Conservation (phyloP, 768 basidiomycete genomes). For the button mushroom (Agaricus bisporus) region DNA sequence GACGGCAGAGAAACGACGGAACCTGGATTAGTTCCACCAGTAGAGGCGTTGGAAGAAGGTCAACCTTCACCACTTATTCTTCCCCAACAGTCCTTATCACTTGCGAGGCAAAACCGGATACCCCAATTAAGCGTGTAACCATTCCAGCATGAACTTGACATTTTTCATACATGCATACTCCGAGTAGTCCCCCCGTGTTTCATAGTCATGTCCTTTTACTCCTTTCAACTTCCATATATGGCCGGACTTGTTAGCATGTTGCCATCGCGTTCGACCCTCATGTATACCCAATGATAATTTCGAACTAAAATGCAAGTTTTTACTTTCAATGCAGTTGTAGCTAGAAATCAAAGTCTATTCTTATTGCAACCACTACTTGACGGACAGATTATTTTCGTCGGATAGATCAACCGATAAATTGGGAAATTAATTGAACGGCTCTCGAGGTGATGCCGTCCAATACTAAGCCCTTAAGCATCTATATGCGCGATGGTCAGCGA, state of each 20-base stretch:
- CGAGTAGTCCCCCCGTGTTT: conserved; percentile 4
- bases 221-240: neutral
- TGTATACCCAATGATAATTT: neutral
- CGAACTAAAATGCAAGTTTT: neutral
- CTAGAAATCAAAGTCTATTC: too few species aligned
- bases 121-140: conserved; percentile 34
- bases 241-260: neutral
- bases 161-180: conserved; percentile 6
- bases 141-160: neutral
- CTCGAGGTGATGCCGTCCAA: too few species aligned
- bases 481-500: neutral
- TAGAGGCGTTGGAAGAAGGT: conserved; percentile 37
- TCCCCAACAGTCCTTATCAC: conserved; percentile 21
- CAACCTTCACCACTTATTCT: conserved; percentile 22
- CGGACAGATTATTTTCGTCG: too few species aligned
- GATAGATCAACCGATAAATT: too few species aligned
- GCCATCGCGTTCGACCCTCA: neutral
- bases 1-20: conserved; percentile 60
- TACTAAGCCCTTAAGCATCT: neutral
- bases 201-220: neutral
- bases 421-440: too few species aligned
- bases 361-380: too few species aligned
- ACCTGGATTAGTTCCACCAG: conserved; percentile 34
- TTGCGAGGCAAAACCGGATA: conserved; percentile 33
- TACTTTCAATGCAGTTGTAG: neutral